These are phyloP conservation scores for Boletus eberwhitei DNA, from an alignment of 768 basidiomycete species.

Conservation along the genomic window DNA sequence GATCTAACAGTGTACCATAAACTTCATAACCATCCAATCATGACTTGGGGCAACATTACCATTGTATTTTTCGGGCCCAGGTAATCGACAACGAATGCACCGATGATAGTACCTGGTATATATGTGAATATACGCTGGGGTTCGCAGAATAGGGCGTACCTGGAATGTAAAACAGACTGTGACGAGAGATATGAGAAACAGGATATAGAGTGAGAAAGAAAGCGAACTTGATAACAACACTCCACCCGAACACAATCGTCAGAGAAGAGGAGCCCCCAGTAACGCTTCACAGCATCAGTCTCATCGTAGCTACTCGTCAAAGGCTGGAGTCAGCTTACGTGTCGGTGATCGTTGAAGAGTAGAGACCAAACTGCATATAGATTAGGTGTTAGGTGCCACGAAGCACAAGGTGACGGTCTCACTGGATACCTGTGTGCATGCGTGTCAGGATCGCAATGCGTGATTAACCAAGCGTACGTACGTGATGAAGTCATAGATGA, in stretches of 20 bases:
- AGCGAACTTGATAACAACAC: conserved; percentile 74
- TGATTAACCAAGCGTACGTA: conserved; percentile 33
- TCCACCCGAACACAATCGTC: conserved; percentile 75
- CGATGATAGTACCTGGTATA: conserved; percentile 51
- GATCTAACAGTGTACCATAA: conserved; percentile 42
- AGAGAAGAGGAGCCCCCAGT: conserved; percentile 53
- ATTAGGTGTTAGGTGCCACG: conserved; percentile 2
- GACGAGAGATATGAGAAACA: conserved; percentile 3
- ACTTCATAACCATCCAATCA: background rate
- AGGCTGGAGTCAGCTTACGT: conserved; percentile 38
- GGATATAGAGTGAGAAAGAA: background rate
- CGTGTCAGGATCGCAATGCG: background rate
- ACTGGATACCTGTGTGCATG: conserved; percentile 54
- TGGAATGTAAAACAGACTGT: conserved; percentile 64
- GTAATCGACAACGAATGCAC: conserved; percentile 73
- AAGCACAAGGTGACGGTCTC: conserved; percentile 24
- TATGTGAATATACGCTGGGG: conserved; percentile 7
- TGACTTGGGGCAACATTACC: conserved; percentile 36
- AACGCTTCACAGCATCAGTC: conserved; percentile 40
- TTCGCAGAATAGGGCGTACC: conserved; percentile 28
- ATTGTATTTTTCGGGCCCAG: conserved; percentile 75
- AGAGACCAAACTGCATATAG: conserved; percentile 64
- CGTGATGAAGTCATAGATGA: conserved; percentile 80
- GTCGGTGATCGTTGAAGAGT: conserved; percentile 72
- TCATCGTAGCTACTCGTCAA: background rate